phyloP scores from a whole-genome alignment of 805 yeast species.

The Kuraishia molischiana region DNA sequence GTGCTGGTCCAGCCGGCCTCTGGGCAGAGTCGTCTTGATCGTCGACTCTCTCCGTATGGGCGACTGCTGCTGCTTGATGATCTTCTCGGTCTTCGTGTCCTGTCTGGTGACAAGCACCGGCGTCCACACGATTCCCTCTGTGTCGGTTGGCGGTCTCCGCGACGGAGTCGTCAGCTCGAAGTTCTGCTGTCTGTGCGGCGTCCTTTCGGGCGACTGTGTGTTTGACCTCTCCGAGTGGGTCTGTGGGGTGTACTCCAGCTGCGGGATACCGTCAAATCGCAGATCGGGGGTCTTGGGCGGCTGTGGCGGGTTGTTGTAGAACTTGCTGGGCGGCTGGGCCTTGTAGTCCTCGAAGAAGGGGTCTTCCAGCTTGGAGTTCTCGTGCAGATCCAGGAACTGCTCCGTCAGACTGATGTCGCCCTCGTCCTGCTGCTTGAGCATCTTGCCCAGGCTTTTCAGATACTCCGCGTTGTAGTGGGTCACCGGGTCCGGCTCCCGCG shows the following conservation, averaged over 20 bases:
- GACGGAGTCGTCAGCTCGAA: conserved; percentile 14
- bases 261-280: conserved; percentile 6
- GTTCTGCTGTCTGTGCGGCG: conserved; percentile 13
- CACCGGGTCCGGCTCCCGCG: conserved; percentile 26
- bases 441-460: conserved; percentile 19
- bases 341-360: not conserved
- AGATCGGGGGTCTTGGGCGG: not conserved
- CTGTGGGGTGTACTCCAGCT: conserved; percentile 3
- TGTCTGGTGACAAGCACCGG: conserved; percentile 22
- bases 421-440: not conserved
- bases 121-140: conserved; percentile 23
- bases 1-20: conserved; percentile 80
- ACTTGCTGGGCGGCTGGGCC: not conserved
- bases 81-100: conserved; percentile 17
- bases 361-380: not conserved
- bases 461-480: conserved; percentile 32
- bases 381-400: not conserved
- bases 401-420: not conserved
- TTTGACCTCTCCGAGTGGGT: conserved; percentile 12
- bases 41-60: conserved; percentile 37
- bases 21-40: conserved; percentile 66
- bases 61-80: conserved; percentile 28
- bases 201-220: conserved; percentile 3
- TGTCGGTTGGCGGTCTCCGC: conserved; percentile 12
- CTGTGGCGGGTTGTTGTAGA: not conserved